A percentile compares a stretch with the other conserved stretches of the same genome.
Conservation (phyloP, 305 asterid species). For the Solanum hybrid region DNA sequence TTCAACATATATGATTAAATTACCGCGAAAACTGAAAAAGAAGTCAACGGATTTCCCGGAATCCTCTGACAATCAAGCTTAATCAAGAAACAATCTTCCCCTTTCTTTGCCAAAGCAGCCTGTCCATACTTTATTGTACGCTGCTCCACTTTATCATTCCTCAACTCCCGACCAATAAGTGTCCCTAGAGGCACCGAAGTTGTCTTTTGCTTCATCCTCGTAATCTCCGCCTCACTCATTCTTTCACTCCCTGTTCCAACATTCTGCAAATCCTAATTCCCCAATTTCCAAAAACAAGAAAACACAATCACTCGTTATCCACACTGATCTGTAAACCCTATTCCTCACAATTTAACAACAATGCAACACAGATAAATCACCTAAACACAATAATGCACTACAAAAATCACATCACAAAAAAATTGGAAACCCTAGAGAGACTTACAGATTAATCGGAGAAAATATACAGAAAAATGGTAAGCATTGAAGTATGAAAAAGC, state of each 20-base stretch:
- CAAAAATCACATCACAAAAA: neutral
- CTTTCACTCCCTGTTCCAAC: slow-evolving; percentile 27
- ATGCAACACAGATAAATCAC: neutral
- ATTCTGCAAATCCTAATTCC: slow-evolving; percentile 33
- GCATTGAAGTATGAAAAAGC: neutral
- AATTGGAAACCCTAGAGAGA: neutral
- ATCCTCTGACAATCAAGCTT: slow-evolving; percentile 62
- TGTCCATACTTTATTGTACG: slow-evolving; percentile 68
- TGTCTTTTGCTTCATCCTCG: slow-evolving; percentile 56
- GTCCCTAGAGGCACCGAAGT: slow-evolving; percentile 68
- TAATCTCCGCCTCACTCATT: slow-evolving; percentile 53
- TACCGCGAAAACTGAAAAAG: slow-evolving; percentile 93
- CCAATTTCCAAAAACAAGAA: slow-evolving; percentile 19
- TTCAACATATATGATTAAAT: slow-evolving; percentile 3
- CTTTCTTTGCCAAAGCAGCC: slow-evolving; percentile 84
- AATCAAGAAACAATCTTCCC: slow-evolving; percentile 79
- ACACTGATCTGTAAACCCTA: neutral
- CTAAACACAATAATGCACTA: neutral
- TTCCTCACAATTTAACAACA: neutral
- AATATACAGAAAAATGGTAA: neutral
- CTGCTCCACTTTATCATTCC: slow-evolving; percentile 57
- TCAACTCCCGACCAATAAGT: slow-evolving; percentile 77
- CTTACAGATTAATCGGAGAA: neutral
- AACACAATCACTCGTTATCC: slow-evolving; percentile 1
- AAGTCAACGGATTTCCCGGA: slow-evolving; percentile 51